Conservation (phyloP, 2,329 filamentous ascomycete genomes). For the Xylaria sp. region DNA sequence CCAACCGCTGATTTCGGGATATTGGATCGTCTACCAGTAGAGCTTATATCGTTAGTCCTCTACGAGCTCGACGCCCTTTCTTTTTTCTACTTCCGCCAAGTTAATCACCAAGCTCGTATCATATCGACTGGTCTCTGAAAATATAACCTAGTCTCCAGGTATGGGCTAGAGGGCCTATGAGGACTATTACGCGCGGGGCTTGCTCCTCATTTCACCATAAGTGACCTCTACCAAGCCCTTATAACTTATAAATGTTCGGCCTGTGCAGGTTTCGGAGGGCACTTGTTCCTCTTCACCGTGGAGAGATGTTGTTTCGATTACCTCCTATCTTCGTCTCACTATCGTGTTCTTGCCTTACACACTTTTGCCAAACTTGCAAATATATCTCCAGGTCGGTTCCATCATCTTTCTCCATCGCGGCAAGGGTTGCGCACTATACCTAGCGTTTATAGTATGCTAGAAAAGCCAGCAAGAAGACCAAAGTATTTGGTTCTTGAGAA, state of each 20-base stretch:
- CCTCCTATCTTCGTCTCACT: conserved; percentile 23
- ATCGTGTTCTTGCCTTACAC: conserved; percentile 25
- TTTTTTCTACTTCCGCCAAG: conserved; percentile 26
- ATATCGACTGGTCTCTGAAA: conserved; percentile 26
- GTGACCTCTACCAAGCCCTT: conserved; percentile 29
- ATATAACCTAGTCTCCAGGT: conserved; percentile 27
- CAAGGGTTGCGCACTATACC: conserved; percentile 23
- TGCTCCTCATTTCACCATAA: conserved; percentile 28
- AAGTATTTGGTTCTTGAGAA: conserved; percentile 26
- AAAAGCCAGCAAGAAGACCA: conserved; percentile 3
- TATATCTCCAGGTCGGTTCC: conserved; percentile 21
- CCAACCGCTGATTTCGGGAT: conserved; percentile 27
- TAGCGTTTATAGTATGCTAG: conserved; percentile 24
- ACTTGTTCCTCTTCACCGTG: conserved; percentile 31
- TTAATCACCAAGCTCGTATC: conserved; percentile 24
- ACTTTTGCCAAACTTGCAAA: conserved; percentile 24
- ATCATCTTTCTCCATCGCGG: conserved; percentile 16
- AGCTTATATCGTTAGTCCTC: conserved; percentile 30
- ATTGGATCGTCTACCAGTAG: conserved; percentile 26
- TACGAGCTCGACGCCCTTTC: conserved; percentile 28
- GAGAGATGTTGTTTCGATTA: conserved; percentile 32
- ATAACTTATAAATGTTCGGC: conserved; percentile 27
- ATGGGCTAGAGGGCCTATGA: conserved; percentile 31
- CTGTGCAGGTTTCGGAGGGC: conserved; percentile 24
- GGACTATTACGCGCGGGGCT: conserved; percentile 28